Evolutionary conservation across 805 yeast genomes (phyloP), one percentile per base, ranked within the genome.

Genomic region (Myxozyma geophila): DNA sequence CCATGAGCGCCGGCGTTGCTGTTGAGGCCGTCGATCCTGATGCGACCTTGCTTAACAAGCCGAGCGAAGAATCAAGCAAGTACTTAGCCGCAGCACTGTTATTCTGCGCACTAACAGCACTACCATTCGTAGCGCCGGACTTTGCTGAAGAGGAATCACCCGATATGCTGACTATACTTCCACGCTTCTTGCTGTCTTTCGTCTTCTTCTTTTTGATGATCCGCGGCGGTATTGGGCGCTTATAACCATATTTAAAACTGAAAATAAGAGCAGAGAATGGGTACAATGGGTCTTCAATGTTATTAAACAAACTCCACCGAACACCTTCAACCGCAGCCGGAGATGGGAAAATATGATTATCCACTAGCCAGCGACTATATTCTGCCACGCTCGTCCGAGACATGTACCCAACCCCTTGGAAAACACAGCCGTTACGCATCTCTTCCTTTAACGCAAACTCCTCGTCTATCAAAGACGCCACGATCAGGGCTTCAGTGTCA

Each of bases 291-390:
- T 64, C 65, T 33, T 58, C 66, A 39, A 49, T 39, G 39, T 64
- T 64, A 15, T 59, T 39, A 43, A 49, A 64, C 8, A 54, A 23
- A 33, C 61, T 46, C 69, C 69, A 66, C 9, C 54, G 58, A 12
- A 66, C 64, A 12, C 67, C 65, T 19, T 66, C 69, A 19, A 66
- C 41, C 2, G 59, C 36, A 7, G 55, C 19, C 19, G 69, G 69
- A 5, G 69, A 61, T 6, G 69, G 67, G 35, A 63, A 61, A 12
- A 66, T 59, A 37, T 66, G 69, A 47, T 66, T 66, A 54, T 66
- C 69, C 15, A 66, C 41, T 10, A 66, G 33, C 69, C 69, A 66
- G 6, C 69, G 50, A 15, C 60, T 49, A 40, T 66, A 66, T 49
- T 66, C 69, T 15, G 68, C 64, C 13, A 66, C 48, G 6, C 62